Percentiles rank a stretch among this genome's conserved stretches.
Evolutionary conservation across 495 filamentous ascomycete genomes (phyloP).

Genomic region (Filosporella fistucella): DNA sequence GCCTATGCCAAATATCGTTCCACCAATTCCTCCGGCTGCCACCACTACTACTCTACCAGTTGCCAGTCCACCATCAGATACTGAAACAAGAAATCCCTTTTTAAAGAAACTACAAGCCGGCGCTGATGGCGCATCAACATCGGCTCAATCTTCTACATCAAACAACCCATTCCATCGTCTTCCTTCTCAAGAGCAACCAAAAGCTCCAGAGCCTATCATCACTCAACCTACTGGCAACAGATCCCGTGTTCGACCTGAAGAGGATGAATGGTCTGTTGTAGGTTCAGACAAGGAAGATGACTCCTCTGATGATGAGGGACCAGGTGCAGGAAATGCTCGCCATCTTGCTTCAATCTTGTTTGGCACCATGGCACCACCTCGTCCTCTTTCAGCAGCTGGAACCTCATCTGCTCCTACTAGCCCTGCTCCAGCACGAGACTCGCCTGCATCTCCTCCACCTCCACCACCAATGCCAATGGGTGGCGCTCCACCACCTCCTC

Average conservation of each 20-base stretch:
- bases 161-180: constrained; percentile 95
- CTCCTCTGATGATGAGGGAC: constrained; percentile 60
- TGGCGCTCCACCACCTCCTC: constrained; percentile 37
- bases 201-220: constrained; percentile 14
- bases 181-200: constrained; percentile 53
- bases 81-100: constrained; percentile 65
- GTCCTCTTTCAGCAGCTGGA: constrained; percentile 79
- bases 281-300: constrained; percentile 78
- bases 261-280: constrained; percentile 83
- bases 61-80: constrained; percentile 27
- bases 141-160: constrained; percentile 48
- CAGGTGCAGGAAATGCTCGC: constrained; percentile 76
- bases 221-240: constrained; percentile 31
- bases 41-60: constrained; percentile 9
- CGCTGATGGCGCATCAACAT: constrained; percentile 28
- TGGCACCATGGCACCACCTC: constrained; percentile 93
- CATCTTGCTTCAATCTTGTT: constrained; percentile 92
- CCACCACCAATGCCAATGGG: constrained; percentile 51
- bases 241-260: constrained; percentile 59
- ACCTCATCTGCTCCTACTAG: constrained; percentile 46
- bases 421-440: constrained; percentile 25
- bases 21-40: constrained; percentile 35
- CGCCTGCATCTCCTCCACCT: constrained; percentile 27
- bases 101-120: constrained; percentile 62
- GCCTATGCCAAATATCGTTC: constrained; percentile 34